Conservation (phyloP, 2,329 filamentous ascomycete genomes). For the Colletotrichum acutatum region DNA sequence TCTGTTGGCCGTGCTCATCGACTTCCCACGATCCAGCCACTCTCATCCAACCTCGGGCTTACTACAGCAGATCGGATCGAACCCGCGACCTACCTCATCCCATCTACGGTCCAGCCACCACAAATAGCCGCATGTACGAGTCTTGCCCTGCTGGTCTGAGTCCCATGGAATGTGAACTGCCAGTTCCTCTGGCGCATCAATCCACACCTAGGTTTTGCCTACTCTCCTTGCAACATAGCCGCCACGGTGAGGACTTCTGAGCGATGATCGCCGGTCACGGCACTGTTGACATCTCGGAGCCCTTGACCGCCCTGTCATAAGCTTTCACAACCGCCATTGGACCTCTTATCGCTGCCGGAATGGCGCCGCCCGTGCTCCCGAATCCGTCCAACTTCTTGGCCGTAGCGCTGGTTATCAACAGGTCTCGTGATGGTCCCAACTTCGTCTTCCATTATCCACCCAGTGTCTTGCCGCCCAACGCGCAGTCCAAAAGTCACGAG, state of each 20-base stretch:
- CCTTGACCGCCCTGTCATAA: not conserved
- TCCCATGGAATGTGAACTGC: not conserved
- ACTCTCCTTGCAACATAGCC: not conserved
- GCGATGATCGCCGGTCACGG: constrained; percentile 5
- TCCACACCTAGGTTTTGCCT: not conserved
- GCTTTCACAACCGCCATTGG: not conserved
- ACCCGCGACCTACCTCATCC: not conserved
- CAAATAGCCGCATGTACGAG: not conserved
- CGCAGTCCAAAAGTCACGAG: constrained; percentile 46
- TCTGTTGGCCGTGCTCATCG: constrained; percentile 2
- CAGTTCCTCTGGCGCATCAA: not conserved
- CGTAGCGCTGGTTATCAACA: constrained; percentile 78
- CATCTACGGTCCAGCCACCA: not conserved
- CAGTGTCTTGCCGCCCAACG: constrained; percentile 55
- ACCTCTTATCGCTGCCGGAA: constrained; percentile 40
- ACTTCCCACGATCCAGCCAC: not conserved
- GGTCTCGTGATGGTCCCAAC: constrained; percentile 81
- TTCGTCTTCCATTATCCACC: constrained; percentile 92
- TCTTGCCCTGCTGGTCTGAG: not conserved
- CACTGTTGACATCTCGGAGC: not conserved
- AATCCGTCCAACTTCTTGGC: constrained; percentile 71
- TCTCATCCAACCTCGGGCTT: not conserved
- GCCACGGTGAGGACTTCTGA: not conserved
- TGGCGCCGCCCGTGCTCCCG: constrained; percentile 61
- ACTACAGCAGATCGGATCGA: not conserved